Conservation (phyloP, 257 asterid species). For the Ajuga chamaepitys region DNA sequence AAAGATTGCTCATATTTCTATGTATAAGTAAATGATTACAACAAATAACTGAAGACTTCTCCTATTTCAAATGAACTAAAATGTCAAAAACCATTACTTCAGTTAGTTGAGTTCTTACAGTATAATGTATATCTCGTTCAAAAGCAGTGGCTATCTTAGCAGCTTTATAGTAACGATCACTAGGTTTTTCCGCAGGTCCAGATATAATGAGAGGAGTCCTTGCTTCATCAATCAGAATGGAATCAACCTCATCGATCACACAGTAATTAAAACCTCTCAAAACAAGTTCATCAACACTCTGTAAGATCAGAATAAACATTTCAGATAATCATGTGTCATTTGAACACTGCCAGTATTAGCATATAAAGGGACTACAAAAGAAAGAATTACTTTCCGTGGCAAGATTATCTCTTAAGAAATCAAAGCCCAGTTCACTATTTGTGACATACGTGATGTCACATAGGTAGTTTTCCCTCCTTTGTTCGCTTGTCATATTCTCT, state of each 20-base stretch:
- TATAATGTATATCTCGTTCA: conserved; percentile 85
- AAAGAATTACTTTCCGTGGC: conserved; percentile 88
- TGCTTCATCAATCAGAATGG: conserved; percentile 97
- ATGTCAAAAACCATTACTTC: neutral
- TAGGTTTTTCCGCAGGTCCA: conserved; percentile 94
- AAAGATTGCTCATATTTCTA: neutral
- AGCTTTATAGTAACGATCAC: conserved; percentile 93
- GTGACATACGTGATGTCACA: conserved; percentile 96
- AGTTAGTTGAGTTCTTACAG: conserved; percentile 45
- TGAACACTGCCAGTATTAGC: neutral
- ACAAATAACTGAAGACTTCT: neutral
- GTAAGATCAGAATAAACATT: conserved; percentile 35
- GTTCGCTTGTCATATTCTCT: conserved; percentile 96
- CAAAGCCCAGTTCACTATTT: conserved; percentile 96
- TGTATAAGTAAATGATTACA: neutral
- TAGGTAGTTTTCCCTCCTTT: conserved; percentile 83
- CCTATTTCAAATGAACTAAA: neutral
- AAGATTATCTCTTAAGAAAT: conserved; percentile 90
- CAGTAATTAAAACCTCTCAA: conserved; percentile 82
- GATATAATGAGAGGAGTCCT: conserved; percentile 99
- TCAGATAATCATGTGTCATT: conserved; percentile 21
- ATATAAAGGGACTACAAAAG: conserved; percentile 10
- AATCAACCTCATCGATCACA: conserved; percentile 98
- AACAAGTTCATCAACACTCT: conserved; percentile 93
- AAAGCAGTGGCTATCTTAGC: conserved; percentile 92